Base-by-base conservation (phyloP, 208 protist genomes). In the Leishmania mexicana region DNA sequence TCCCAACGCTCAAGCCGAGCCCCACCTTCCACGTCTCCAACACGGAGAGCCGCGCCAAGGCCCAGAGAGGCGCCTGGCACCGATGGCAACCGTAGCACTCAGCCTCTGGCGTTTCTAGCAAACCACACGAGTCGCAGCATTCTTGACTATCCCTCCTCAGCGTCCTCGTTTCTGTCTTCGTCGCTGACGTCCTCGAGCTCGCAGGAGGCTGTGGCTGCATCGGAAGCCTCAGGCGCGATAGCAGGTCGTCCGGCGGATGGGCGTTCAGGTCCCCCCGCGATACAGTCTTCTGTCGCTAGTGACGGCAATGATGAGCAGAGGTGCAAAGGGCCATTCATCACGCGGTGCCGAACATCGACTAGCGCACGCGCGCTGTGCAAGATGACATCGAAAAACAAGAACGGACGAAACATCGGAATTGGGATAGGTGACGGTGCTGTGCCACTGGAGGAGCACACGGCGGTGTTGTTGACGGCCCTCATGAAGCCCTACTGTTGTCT, bases 401-500 rank as follows among this genome's bases (percentile, higher is more conserved):
- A 79, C 42, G 75, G 75, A 11, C 45, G 58, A 58, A 71, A 79
- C 60, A 28, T 79, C 42, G 75, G 75, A 28, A 79, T 54, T 17
- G 75, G 75, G 8, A 38, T 79, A 11, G 76, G 47, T 38, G 60
- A 47, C 11, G 54, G 57, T 38, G 71, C 3, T 11, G 64, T 62
- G 28, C 62, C 57, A n/a, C 64, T 60, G 3, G 35, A 74, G 8
- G 83, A 85, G 78, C 51, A 76, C 60, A 54, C 60, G 53, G 78
- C n/a, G 21, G 83, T 82, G 8, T 62, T 81, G 77, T 28, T 76
- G 28, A 58, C 72, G 1, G 77, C 74, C 5, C 78, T 85, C 51
- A 79, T 85, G 77, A 85, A 79, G 74, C 78, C 78, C 3, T 82
- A 85, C 54, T 71, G 64, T 40, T 71, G 45, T 42, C 35, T 76